Evolutionary conservation across 2,329 filamentous ascomycete genomes (phyloP), one percentile per base, ranked within the genome.

Genomic region (Chrysoporthe deuterocubensis): DNA sequence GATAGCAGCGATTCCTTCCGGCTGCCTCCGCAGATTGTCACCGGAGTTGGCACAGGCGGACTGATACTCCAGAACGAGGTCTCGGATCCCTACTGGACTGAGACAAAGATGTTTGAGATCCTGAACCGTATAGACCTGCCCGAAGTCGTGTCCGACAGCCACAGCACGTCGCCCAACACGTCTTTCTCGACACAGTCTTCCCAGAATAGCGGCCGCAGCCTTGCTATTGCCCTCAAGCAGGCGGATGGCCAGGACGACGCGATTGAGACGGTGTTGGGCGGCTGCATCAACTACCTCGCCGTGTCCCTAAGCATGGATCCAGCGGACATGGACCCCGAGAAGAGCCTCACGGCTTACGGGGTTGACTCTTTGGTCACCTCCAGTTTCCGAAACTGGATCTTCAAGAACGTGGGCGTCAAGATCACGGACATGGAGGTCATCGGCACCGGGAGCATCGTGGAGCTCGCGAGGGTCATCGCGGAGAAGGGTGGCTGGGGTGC

Each of bases 31-130:
- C 84, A 86, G 69, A 73, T 87, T 21, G 77, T 84, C n/a, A 81
- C 84, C 26, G 83, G 84, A 7, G 81, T 86, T 14, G 85, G 85
- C 13, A 87, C 85, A 0, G 85, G 85, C 21, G 85, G 85, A 0
- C 77, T 87, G 18, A 79, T 85, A 14, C 75, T 75, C 5, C 85
- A 87, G 71, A 87, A 86, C 73, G 77, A 81, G 64, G 81, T 83
- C 0, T 77, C 80, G 0, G 85, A 87, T 68, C 84, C 85, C 0
- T 87, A 85, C 74, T 87, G 85, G 84, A 79, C 82, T 11, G 81
- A 79, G 6, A 83, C 83, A 0, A 80, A 83, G 0, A 76, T 85
- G 48, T 87, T 84, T 67, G 75, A 79, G 2, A 79, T 81, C 64
- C 79, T 88, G 57, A 83, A 83, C 68, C 73, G 81, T 34, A 76